A percentile compares a stretch with the other conserved stretches of the same genome.
These are phyloP conservation scores for Zostera marina DNA, from an alignment of 116 monocot species.

Conservation along the genomic window DNA sequence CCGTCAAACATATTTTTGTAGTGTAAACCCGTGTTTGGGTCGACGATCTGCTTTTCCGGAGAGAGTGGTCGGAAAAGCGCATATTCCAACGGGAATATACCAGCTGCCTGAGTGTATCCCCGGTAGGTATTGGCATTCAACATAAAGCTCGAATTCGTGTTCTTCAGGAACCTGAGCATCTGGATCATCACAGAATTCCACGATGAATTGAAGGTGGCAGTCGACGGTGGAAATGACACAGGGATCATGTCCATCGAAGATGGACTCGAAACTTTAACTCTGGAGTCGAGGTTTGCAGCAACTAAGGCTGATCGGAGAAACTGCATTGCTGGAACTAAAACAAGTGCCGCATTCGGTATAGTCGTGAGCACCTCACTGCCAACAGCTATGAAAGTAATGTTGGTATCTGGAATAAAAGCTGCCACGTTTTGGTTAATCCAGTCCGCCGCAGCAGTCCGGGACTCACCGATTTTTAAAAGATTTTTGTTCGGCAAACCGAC, in stretches of 20 bases:
- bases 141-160: slow-evolving; percentile 71
- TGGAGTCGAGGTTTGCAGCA: slow-evolving; percentile 69
- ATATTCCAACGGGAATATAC: slow-evolving; percentile 80
- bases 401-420: slow-evolving; percentile 68
- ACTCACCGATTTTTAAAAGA: slow-evolving; percentile 56
- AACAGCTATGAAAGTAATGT: slow-evolving; percentile 79
- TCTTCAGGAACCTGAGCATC: slow-evolving; percentile 81
- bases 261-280: slow-evolving; percentile 88
- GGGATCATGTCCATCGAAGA: slow-evolving; percentile 80
- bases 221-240: slow-evolving; percentile 72
- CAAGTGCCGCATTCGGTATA: slow-evolving; percentile 73
- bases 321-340: slow-evolving; percentile 74
- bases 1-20: slow-evolving; percentile 95
- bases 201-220: slow-evolving; percentile 76
- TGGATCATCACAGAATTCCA: slow-evolving; percentile 65
- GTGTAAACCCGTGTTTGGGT: slow-evolving; percentile 66
- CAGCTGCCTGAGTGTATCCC: slow-evolving; percentile 48
- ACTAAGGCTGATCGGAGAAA: slow-evolving; percentile 74
- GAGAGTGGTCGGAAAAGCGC: slow-evolving; percentile 62
- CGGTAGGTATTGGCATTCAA: slow-evolving; percentile 83
- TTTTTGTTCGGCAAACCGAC: slow-evolving; percentile 75
- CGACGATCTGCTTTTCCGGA: slow-evolving; percentile 62
- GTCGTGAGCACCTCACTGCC: slow-evolving; percentile 75
- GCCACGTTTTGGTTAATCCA: slow-evolving; percentile 87
- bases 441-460: slow-evolving; percentile 56